Percentiles rank a stretch among this genome's conserved stretches.
These are phyloP conservation scores for Cryphonectria japonica DNA, from an alignment of 2,329 filamentous ascomycete species.

Conservation along the genomic window DNA sequence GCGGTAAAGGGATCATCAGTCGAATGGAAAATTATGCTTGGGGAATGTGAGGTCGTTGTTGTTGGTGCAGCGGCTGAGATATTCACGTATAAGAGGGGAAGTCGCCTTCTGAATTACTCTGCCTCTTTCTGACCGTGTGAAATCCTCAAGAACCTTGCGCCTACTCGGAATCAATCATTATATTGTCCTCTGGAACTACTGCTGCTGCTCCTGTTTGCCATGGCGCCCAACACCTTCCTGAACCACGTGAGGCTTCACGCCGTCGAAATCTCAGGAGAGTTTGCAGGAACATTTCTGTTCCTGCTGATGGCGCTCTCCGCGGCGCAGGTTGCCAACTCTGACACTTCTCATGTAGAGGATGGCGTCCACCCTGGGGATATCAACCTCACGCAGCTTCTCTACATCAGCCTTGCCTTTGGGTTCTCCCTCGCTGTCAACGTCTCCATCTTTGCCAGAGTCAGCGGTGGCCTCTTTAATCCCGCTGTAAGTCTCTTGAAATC, in stretches of 20 bases:
- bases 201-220: background rate
- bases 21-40: background rate
- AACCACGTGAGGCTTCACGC: conserved; percentile 24
- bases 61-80: background rate
- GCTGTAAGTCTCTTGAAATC: conserved; percentile 18
- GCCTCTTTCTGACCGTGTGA: background rate
- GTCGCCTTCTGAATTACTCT: no score
- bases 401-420: conserved; percentile 31
- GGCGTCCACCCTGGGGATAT: conserved; percentile 25
- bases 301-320: conserved; percentile 27
- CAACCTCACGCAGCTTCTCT: conserved; percentile 34
- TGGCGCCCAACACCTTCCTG: conserved; percentile 18
- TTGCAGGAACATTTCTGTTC: conserved; percentile 29
- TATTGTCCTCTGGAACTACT: background rate
- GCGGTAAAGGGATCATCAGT: conserved; percentile 5
- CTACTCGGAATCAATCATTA: background rate
- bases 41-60: background rate
- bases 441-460: conserved; percentile 26
- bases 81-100: background rate
- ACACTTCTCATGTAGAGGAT: conserved; percentile 20
- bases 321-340: conserved; percentile 35
- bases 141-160: background rate
- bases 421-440: conserved; percentile 29
- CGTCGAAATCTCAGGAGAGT: conserved; percentile 26
- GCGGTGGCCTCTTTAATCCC: conserved; percentile 29